A percentile compares a stretch with the other conserved stretches of the same genome.
Conservation (phyloP, 768 basidiomycete genomes). For the Vararia minispora region DNA sequence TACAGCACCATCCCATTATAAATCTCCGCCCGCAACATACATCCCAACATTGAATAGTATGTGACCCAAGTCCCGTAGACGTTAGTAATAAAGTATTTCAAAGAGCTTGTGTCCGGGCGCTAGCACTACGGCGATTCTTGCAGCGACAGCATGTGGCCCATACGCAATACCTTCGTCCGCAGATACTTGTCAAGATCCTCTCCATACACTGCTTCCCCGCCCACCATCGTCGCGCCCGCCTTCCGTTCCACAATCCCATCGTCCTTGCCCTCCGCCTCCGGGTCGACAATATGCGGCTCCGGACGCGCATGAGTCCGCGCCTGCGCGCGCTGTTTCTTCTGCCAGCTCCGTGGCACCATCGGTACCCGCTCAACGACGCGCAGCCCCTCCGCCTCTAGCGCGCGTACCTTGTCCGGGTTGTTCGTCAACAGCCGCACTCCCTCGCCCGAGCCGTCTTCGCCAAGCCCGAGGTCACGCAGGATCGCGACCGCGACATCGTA, state of each 20-base stretch:
- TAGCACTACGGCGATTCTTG: neutral
- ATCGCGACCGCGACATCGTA: constrained; percentile 92
- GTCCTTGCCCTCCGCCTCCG: constrained; percentile 14
- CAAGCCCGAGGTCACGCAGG: constrained; percentile 75
- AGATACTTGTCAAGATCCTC: constrained; percentile 91
- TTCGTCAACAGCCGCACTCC: constrained; percentile 84
- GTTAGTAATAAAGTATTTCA: too few species aligned
- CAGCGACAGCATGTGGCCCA: constrained; percentile 88
- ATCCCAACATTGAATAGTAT: too few species aligned
- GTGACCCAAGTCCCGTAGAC: too few species aligned
- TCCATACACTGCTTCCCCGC: constrained; percentile 64
- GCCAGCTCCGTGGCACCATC: constrained; percentile 94
- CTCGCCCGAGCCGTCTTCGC: constrained; percentile 36
- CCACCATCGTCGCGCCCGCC: constrained; percentile 70
- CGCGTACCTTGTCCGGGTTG: constrained; percentile 94
- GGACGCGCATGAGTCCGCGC: constrained; percentile 29
- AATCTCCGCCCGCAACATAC: too few species aligned
- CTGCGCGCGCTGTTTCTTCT: constrained; percentile 18
- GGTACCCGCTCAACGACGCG: constrained; percentile 73
- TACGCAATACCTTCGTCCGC: constrained; percentile 89
- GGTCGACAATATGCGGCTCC: constrained; percentile 14
- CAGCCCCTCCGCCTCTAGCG: constrained; percentile 77
- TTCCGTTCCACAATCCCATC: constrained; percentile 31
- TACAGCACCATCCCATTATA: too few species aligned
- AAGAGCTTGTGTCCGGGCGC: too few species aligned